These are phyloP conservation scores for Lactarius sanguifluus DNA, from an alignment of 768 basidiomycete genomes.

Conservation along the genomic window DNA sequence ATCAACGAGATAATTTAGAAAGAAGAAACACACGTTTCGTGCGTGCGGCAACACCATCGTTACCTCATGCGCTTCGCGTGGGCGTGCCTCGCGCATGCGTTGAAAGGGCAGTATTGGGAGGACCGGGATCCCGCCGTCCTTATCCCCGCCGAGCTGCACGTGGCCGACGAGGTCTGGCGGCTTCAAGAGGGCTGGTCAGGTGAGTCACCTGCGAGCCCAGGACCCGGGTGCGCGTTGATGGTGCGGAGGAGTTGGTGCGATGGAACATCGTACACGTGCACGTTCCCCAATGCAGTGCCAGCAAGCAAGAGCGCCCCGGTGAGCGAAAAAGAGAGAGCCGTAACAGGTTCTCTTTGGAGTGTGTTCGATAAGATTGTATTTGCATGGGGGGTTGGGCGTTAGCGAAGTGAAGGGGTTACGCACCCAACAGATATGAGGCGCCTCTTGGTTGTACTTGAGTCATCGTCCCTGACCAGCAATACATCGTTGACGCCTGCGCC, in stretches of 20 bases:
- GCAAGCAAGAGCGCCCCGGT: slow-evolving; percentile 77
- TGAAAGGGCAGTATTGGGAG: slow-evolving; percentile 70
- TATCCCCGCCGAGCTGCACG: slow-evolving; percentile 49
- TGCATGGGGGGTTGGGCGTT: neutral
- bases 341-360: slow-evolving; percentile 64
- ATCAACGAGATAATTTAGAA: neutral
- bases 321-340: slow-evolving; percentile 71
- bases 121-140: slow-evolving; percentile 59
- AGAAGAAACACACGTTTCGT: slow-evolving; percentile 40
- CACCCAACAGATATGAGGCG: slow-evolving; percentile 74
- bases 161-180: slow-evolving; percentile 88
- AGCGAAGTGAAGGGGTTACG: slow-evolving; percentile 30
- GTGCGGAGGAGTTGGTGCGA: slow-evolving; percentile 89
- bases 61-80: slow-evolving; percentile 70
- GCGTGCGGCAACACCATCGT: slow-evolving; percentile 56
- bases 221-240: slow-evolving; percentile 66
- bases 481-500: slow-evolving; percentile 70
- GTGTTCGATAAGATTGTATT: slow-evolving; percentile 10
- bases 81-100: slow-evolving; percentile 64
- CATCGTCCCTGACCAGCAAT: slow-evolving; percentile 63
- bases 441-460: slow-evolving; percentile 47
- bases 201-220: slow-evolving; percentile 60
- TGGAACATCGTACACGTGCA: slow-evolving; percentile 83
- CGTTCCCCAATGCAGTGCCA: slow-evolving; percentile 70
- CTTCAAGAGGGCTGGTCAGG: slow-evolving; percentile 75